These are phyloP conservation scores for Apiospora phragmitis DNA, from an alignment of 2,329 filamentous ascomycete species.

Conservation along the genomic window DNA sequence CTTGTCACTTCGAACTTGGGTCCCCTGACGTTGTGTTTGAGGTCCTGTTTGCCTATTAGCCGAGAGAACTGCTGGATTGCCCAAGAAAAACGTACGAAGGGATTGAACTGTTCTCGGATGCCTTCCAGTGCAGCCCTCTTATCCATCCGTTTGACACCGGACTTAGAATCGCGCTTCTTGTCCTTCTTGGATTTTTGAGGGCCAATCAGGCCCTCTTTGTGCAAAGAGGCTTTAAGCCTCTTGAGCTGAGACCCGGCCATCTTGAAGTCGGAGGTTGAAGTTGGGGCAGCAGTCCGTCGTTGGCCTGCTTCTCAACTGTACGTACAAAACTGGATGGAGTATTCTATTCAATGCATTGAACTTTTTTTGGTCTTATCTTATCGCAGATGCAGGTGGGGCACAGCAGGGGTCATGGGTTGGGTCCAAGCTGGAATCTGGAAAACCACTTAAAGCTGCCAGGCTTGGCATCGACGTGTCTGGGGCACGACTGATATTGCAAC, in stretches of 20 bases:
- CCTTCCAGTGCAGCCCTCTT: constrained; percentile 75
- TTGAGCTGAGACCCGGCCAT: constrained; percentile 98
- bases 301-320: not conserved
- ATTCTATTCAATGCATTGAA: constrained; percentile 1
- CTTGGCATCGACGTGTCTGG: not conserved
- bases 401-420: not conserved
- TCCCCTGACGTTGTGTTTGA: constrained; percentile 75
- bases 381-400: not conserved
- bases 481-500: not conserved
- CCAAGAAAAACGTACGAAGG: constrained; percentile 60
- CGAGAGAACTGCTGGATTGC: not conserved
- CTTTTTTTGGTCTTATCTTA: constrained; percentile 8
- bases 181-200: constrained; percentile 96
- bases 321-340: not conserved
- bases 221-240: constrained; percentile 86
- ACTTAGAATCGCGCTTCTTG: constrained; percentile 72
- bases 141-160: constrained; percentile 73
- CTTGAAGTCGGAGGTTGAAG: constrained; percentile 10
- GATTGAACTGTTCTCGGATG: constrained; percentile 96
- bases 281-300: not conserved
- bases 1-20: constrained; percentile 86
- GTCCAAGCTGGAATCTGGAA: not conserved
- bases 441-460: not conserved
- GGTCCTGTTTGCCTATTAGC: constrained; percentile 41
- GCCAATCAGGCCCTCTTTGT: constrained; percentile 85